Base-by-base conservation (phyloP, 2,329 filamentous ascomycete genomes). In the Apiospora hydei region DNA sequence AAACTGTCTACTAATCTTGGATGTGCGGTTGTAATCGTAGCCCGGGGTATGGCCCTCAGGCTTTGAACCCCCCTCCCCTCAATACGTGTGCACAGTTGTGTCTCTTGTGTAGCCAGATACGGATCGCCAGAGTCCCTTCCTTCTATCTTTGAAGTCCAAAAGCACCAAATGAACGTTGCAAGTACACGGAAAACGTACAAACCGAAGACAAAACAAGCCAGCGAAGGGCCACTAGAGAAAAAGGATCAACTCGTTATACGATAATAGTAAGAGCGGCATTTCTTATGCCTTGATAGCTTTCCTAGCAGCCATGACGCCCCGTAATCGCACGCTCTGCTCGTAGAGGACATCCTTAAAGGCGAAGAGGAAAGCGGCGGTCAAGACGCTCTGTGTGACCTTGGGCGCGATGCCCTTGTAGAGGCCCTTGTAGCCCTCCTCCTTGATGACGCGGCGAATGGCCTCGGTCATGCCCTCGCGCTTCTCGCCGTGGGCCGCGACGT, bases 301-400 rank as follows among this genome's bases (percentile, higher is more conserved):
- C 78, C 82, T 84, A 70, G 82, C 80, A 61, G 84, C 79, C 30
- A 77, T 70, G 30, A 80, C 77, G 71, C 83, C 81, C 70, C 94
- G 88, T 44, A 94, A 88, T 77, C 87, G 89, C 69, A 96, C 84
- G 0, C 91, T 95, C 83, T 93, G 90, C 78, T 94, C 93, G 81
- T 98, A 99, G 7, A 99, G 88, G 8, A 94, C 94, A 81, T 99
- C 96, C 87, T 99, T 99, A 86, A 99, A 98, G 1, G 95, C 96
- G 81, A 99, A 99, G 72, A 99, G 86, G 84, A 98, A 95, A 3
- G 96, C 96, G 7, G 96, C 96, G 5, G 96, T 99, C 74, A 99
- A 89, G 66, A 98, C 96, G 80, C 95, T 98, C 85, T 99, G 96
- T 26, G 95, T 95, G 76, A 99, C 92, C 88, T 99, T 99, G 77